Conservation (phyloP, 352 stramenopile genomes). For the Phytophthora cryptogea region DNA sequence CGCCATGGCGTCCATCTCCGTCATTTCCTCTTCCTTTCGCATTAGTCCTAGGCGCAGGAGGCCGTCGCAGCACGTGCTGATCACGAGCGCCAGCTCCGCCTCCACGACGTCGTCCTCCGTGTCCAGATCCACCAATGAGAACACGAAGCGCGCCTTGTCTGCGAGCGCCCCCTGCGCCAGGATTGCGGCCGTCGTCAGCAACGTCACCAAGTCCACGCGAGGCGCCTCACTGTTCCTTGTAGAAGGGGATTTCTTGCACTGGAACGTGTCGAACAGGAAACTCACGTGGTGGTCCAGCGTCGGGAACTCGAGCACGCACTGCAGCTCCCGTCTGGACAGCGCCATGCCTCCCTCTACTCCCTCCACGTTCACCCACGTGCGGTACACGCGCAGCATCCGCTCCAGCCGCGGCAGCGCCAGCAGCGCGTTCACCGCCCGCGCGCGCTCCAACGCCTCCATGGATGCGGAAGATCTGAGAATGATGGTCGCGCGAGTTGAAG, state of each 20-base stretch:
- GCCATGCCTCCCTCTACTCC: constrained; percentile 64
- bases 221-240: not conserved
- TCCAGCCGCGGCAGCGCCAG: constrained; percentile 55
- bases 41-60: constrained; percentile 44
- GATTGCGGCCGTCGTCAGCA: constrained; percentile 49
- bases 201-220: constrained; percentile 62
- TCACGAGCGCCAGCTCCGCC: constrained; percentile 65
- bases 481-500: constrained; percentile 17
- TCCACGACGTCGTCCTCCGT: constrained; percentile 78
- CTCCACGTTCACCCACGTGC: constrained; percentile 54
- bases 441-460: constrained; percentile 38
- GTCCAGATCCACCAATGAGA: constrained; percentile 73
- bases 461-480: constrained; percentile 18
- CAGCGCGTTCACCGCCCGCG: constrained; percentile 43
- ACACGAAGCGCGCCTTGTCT: constrained; percentile 62
- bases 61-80: constrained; percentile 56
- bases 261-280: constrained; percentile 63
- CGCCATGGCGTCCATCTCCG: constrained; percentile 52
- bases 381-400: constrained; percentile 61
- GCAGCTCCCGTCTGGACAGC: constrained; percentile 64
- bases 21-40: constrained; percentile 10
- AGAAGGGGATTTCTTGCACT: not conserved
- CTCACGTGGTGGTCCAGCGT: constrained; percentile 30
- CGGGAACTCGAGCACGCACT: constrained; percentile 64
- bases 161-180: constrained; percentile 55